phyloP scores from a whole-genome alignment of 129 eudicot species.

The Artemisia argyi region DNA sequence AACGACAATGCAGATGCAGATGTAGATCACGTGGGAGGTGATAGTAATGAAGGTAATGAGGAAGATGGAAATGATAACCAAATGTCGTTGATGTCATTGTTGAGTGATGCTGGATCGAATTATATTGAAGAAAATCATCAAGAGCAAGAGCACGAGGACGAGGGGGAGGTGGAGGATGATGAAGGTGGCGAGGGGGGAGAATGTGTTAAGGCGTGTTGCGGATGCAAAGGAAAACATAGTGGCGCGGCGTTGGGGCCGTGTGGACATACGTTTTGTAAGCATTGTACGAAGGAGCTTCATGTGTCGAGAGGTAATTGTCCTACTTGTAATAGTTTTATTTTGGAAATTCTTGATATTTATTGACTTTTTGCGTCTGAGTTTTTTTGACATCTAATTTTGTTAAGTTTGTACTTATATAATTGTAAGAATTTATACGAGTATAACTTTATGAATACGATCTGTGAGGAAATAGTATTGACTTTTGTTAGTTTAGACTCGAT shows the following conservation, averaged over 20 bases:
- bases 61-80: constrained; percentile 26
- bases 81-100: constrained; percentile 75
- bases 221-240: constrained; percentile 72
- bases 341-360: constrained; percentile 90
- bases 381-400: background rate
- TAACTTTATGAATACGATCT: background rate
- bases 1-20: constrained; percentile 15
- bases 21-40: constrained; percentile 7
- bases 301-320: constrained; percentile 81
- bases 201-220: constrained; percentile 42
- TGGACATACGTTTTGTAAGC: constrained; percentile 88
- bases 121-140: constrained; percentile 6
- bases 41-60: no score
- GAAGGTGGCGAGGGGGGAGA: constrained; percentile 37
- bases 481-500: constrained; percentile 4
- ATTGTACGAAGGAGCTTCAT: constrained; percentile 74
- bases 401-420: background rate
- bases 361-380: constrained; percentile 23
- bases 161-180: constrained; percentile 34
- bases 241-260: constrained; percentile 76
- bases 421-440: background rate
- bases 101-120: constrained; percentile 54
- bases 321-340: constrained; percentile 65
- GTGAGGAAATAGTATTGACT: background rate
- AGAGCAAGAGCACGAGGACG: constrained; percentile 24